Percentiles rank a stretch among this genome's conserved stretches.
These are phyloP conservation scores for Meyerozyma elateridarum DNA, from an alignment of 1,139 yeast genomes.

Conservation along the genomic window DNA sequence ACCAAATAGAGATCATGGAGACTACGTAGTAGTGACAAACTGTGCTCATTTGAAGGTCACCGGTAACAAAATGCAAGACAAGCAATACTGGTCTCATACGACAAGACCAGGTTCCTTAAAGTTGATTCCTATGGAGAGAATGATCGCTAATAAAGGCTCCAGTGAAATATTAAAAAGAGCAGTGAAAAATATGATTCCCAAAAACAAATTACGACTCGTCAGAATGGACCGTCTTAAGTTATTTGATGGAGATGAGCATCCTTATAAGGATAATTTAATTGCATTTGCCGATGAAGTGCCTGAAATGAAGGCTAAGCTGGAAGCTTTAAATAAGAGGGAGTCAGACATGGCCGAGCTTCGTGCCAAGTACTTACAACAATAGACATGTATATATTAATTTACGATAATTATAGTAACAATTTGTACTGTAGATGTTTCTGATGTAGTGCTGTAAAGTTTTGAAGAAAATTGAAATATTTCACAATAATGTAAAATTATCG, in stretches of 20 bases:
- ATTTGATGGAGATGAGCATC: constrained; percentile 84
- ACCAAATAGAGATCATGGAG: constrained; percentile 79
- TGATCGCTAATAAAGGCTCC: constrained; percentile 77
- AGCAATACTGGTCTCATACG: constrained; percentile 88
- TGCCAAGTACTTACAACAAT: constrained; percentile 28
- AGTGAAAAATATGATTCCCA: constrained; percentile 94
- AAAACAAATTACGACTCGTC: constrained; percentile 73
- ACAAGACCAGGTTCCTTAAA: constrained; percentile 87
- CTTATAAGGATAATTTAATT: constrained; percentile 74
- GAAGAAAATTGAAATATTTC: too few relatives aligned
- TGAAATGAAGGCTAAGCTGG: constrained; percentile 40
- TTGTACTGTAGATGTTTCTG: too few relatives aligned
- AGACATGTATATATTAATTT: constrained; percentile 14
- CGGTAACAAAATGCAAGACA: constrained; percentile 78
- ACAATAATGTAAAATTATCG: too few relatives aligned
- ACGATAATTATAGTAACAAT: too few relatives aligned
- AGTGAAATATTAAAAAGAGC: constrained; percentile 80
- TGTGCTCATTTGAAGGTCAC: constrained; percentile 76
- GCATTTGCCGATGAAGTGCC: constrained; percentile 82
- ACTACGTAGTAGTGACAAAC: constrained; percentile 93
- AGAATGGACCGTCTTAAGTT: constrained; percentile 82
- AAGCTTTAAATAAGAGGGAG: constrained; percentile 36
- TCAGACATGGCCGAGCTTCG: constrained; percentile 30
- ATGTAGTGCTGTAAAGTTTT: too few relatives aligned
- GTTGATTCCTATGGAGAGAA: constrained; percentile 73